A percentile compares a stretch with the other conserved stretches of the same genome.
phyloP scores from a whole-genome alignment of 2,329 filamentous ascomycete species.

The Aspergillus sp. region DNA sequence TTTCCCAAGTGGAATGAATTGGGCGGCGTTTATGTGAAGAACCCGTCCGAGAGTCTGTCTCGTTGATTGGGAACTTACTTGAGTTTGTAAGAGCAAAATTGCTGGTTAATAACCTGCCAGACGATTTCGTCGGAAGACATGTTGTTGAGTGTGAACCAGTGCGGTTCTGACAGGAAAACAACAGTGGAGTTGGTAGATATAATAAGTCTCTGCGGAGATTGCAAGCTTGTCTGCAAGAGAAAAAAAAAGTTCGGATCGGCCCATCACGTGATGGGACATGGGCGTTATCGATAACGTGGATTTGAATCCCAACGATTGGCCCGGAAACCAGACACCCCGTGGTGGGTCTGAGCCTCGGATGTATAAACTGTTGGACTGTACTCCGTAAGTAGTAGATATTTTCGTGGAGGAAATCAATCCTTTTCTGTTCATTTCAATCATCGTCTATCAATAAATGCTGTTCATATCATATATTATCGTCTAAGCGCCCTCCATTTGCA shows the following conservation, averaged over 20 bases:
- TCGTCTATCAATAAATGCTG: not conserved
- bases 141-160: constrained; percentile 10
- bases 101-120: constrained; percentile 95
- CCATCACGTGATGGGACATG: constrained; percentile 26
- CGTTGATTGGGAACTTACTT: constrained; percentile 59
- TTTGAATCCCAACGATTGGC: not conserved
- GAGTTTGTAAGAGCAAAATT: constrained; percentile 92
- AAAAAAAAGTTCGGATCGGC: constrained; percentile 32
- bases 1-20: not conserved
- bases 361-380: too few species aligned
- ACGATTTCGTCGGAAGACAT: constrained; percentile 97
- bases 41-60: not conserved
- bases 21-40: not conserved
- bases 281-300: constrained; percentile 1
- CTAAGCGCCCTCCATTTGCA: constrained; percentile 38
- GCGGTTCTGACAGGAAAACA: constrained; percentile 15
- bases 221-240: constrained; percentile 22
- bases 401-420: not conserved
- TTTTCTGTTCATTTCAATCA: not conserved
- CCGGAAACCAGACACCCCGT: not conserved
- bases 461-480: not conserved
- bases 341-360: too few species aligned
- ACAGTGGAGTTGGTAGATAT: constrained; percentile 20
- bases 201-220: constrained; percentile 20
- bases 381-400: not conserved